These are phyloP conservation scores for Diaporthe sp. DNA, from an alignment of 2,329 filamentous ascomycete species.

Conservation along the genomic window DNA sequence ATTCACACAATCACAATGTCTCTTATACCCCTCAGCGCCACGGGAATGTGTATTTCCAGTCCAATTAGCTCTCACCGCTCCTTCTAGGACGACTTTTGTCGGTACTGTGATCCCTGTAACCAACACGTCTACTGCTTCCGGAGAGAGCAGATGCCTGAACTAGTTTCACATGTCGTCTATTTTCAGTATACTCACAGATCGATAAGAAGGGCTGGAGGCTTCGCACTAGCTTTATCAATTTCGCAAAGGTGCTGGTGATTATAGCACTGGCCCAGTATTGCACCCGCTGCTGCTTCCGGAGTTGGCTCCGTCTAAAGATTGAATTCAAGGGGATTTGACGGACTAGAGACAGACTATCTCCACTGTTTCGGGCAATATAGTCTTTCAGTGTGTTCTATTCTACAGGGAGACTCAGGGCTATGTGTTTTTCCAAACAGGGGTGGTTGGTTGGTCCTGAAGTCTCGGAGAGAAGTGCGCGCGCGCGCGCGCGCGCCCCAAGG, in stretches of 20 bases:
- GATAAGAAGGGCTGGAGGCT: background rate
- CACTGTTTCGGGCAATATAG: background rate
- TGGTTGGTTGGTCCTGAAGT: background rate
- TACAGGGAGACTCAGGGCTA: background rate
- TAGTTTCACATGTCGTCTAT: background rate
- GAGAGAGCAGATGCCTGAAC: background rate
- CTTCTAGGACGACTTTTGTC: background rate
- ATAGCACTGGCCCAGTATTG: background rate
- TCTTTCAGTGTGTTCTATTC: background rate
- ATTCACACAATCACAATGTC: background rate
- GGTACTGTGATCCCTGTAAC: background rate
- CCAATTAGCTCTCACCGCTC: background rate
- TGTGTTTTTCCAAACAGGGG: background rate
- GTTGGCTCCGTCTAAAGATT: no score
- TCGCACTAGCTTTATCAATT: background rate
- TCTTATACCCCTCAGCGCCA: background rate
- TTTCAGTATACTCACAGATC: background rate
- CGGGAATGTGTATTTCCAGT: background rate
- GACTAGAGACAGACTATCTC: background rate
- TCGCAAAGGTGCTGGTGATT: no score
- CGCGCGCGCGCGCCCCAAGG: background rate
- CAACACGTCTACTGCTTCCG: background rate
- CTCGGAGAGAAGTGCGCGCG: slow-evolving; percentile 20
- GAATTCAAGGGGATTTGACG: background rate
- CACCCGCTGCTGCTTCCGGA: background rate